Evolutionary conservation across 2,329 filamentous ascomycete species (phyloP).

Genomic region (Aschersonia sp.): DNA sequence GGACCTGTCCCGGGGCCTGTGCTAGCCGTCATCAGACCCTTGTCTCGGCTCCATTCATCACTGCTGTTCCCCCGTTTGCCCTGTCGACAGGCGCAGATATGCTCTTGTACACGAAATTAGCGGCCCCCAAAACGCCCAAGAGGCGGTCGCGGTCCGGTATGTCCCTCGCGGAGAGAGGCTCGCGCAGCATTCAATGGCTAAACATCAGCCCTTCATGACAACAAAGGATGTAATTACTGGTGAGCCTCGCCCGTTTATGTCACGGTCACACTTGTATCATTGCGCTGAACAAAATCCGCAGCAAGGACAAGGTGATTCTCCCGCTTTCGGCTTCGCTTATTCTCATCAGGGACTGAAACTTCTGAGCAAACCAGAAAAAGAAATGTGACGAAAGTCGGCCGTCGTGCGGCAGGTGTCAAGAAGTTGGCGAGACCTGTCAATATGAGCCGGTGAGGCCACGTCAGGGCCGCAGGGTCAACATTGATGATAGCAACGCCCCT

Average conservation of each 20-base stretch:
- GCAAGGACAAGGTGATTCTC: constrained; percentile 36
- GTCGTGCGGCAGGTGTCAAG: constrained; percentile 33
- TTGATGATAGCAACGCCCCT: constrained; percentile 1
- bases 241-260: constrained; percentile 15
- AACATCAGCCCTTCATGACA: not conserved
- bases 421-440: constrained; percentile 31
- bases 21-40: too few species aligned
- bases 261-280: not conserved
- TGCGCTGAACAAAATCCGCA: constrained; percentile 11
- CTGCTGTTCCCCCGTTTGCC: too few species aligned
- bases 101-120: constrained; percentile 44
- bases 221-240: constrained; percentile 36
- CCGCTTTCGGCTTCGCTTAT: not conserved
- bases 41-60: too few species aligned
- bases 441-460: constrained; percentile 33
- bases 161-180: not conserved
- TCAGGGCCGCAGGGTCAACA: constrained; percentile 20
- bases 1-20: too few species aligned
- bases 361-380: constrained; percentile 29
- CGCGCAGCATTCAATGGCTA: not conserved
- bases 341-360: not conserved
- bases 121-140: constrained; percentile 43
- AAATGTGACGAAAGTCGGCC: constrained; percentile 41
- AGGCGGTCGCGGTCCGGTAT: constrained; percentile 43
- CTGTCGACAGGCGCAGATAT: constrained; percentile 16